Base-by-base conservation (phyloP, 2,329 filamentous ascomycete species). In the Microascus cirrosus region DNA sequence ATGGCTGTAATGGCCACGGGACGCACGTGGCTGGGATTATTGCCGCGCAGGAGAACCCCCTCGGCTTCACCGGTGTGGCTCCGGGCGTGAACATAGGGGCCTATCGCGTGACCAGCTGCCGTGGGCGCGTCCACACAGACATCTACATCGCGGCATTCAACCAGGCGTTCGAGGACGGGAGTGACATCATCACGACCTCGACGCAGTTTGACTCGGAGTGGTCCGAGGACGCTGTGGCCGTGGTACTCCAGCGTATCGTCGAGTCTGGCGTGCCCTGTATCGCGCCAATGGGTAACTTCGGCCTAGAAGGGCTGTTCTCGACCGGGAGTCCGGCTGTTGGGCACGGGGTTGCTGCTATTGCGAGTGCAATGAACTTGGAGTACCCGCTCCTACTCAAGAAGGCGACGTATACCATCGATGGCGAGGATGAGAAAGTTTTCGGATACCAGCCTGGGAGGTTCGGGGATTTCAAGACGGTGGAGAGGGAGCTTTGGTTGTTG, bases 11-110 rank as follows among this genome's bases (percentile, higher is more conserved):
- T 2, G 82, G 82, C 2, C 83, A 86, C 67, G 83, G 83, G 34
- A 83, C 79, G 0, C 82, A 84, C 66, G 79, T 84, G 24, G 75
- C 82, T 1, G 84, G 84, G 35, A 85, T 83, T 60, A 77, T 87
- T 50, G 83, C 81, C 1, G 83, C 82, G 1, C 78, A 83, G 65
- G 66, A 69, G 52, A 74, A 83, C 64, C 77, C 77, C 18, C 80
- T 84, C 63, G 39, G 59, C 7, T 62, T 62, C 57, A 78, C 77
- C 15, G 83, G 83, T 15, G 80, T 76, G 7, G 82, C 81, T 0
- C 77, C 79, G 0, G 79, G 75, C 50, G 82, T 81, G 1, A 79
- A 71, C 0, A 70, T 86, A 1, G 80, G 80, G 48, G 73, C 76
- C 53, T 85, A 80, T 69, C 75, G 77, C 52, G 78, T 83, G 3